A percentile compares a stretch with the other conserved stretches of the same genome.
These are phyloP conservation scores for Isoetes taiwanensis DNA, from an alignment of 75 land plant species.

Conservation along the genomic window DNA sequence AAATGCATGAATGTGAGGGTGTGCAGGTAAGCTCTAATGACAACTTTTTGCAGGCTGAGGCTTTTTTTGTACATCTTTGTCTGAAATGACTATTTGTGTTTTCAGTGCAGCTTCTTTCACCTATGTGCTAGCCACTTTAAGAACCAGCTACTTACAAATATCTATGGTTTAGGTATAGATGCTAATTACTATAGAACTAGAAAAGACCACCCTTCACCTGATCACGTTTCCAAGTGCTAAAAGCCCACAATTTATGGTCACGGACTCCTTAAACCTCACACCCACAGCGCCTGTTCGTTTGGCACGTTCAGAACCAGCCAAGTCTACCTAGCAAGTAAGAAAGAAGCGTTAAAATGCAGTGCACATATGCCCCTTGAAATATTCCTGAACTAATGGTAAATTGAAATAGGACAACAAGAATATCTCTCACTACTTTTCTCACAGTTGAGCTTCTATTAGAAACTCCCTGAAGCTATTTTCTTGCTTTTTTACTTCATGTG, in stretches of 20 bases:
- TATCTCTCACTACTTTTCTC: background rate
- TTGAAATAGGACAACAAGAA: background rate
- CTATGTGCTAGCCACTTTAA: no score
- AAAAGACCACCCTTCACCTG: slow-evolving; percentile 18
- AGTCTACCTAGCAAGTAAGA: slow-evolving; percentile 20
- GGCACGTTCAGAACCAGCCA: slow-evolving; percentile 32
- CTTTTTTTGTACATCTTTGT: no score
- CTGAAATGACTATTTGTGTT: no score
- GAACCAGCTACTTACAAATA: background rate
- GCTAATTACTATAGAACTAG: background rate
- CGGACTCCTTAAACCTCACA: slow-evolving; percentile 29
- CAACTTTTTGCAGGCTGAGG: no score
- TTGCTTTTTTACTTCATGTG: no score
- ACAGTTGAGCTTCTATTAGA: background rate
- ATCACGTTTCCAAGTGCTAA: slow-evolving; percentile 30
- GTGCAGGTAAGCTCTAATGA: no score
- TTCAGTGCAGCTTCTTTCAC: no score
- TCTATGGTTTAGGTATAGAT: background rate
- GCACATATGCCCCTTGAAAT: no score
- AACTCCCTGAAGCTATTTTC: background rate
- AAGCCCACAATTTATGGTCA: slow-evolving; percentile 29
- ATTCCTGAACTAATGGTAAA: no score
- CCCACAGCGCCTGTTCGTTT: slow-evolving; percentile 35
- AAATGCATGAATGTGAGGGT: no score
- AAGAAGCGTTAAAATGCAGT: background rate